These are phyloP conservation scores for Blastomyces percursus DNA, from an alignment of 2,329 filamentous ascomycete genomes.

Conservation along the genomic window DNA sequence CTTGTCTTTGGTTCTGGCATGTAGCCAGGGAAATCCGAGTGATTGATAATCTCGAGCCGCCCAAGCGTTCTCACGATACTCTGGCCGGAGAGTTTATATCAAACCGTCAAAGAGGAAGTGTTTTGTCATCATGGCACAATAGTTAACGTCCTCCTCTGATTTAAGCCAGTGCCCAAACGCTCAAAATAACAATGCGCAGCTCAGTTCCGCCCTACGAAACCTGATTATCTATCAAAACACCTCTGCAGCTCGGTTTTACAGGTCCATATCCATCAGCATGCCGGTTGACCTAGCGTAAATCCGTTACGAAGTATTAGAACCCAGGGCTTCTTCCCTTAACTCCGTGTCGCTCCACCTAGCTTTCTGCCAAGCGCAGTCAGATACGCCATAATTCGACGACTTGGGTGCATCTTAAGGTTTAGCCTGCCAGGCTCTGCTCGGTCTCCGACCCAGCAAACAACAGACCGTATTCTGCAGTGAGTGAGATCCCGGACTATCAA, in stretches of 20 bases:
- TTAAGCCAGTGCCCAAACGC: neutral
- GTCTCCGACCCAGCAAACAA: neutral
- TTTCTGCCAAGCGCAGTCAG: neutral
- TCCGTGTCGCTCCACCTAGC: neutral
- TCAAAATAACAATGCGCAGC: neutral
- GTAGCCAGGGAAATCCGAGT: neutral
- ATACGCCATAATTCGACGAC: neutral
- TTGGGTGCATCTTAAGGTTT: no score
- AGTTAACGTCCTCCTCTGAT: no score
- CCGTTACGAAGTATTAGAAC: neutral
- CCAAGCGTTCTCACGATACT: neutral
- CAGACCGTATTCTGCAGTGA: no score
- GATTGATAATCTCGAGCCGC: neutral
- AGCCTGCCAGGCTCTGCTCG: neutral
- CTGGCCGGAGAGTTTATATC: no score
- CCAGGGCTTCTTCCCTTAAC: neutral
- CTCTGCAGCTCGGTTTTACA: no score
- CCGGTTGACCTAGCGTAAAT: neutral
- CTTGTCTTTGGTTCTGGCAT: no score
- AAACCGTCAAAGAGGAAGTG: no score
- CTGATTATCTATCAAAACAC: neutral
- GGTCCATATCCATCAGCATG: no score
- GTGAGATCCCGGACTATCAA: neutral
- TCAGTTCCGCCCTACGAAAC: neutral
- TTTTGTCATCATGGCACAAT: no score